Evolutionary conservation across 805 yeast genomes (phyloP).

Genomic region (Teunomyces stri): DNA sequence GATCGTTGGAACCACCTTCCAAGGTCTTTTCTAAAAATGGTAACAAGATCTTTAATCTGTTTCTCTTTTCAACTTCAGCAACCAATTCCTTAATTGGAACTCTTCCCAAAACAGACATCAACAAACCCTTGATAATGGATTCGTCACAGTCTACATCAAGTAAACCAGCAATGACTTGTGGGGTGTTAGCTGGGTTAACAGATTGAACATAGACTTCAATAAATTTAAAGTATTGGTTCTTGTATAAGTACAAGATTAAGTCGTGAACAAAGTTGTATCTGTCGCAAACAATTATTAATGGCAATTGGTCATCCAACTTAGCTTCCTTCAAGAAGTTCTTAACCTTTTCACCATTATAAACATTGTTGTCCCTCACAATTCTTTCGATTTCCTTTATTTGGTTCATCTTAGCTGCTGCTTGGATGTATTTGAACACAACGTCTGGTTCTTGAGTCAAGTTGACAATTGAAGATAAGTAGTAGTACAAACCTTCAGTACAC

Average conservation of each 20-base stretch:
- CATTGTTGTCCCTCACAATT: constrained; percentile 88
- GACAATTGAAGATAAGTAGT: constrained; percentile 89
- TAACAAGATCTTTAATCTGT: constrained; percentile 82
- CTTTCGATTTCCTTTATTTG: constrained; percentile 95
- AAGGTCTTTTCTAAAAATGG: constrained; percentile 92
- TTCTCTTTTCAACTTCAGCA: constrained; percentile 93
- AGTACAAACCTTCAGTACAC: constrained; percentile 90
- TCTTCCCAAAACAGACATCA: constrained; percentile 86
- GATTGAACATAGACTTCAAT: constrained; percentile 98
- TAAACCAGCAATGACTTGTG: constrained; percentile 94
- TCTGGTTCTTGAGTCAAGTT: constrained; percentile 92
- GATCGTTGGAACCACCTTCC: constrained; percentile 80
- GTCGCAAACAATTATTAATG: constrained; percentile 94
- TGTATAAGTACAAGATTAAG: constrained; percentile 87
- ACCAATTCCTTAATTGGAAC: constrained; percentile 90
- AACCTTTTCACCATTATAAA: constrained; percentile 95
- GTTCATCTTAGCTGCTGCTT: constrained; percentile 86
- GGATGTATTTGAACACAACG: constrained; percentile 93
- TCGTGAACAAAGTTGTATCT: constrained; percentile 90
- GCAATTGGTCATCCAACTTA: constrained; percentile 89
- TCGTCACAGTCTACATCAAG: constrained; percentile 98
- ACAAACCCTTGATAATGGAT: constrained; percentile 71
- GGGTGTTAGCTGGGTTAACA: constrained; percentile 93
- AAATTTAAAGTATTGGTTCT: constrained; percentile 92
- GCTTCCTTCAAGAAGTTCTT: constrained; percentile 96